phyloP scores from a whole-genome alignment of 306 rosid species.

The Fragaria vesca region DNA sequence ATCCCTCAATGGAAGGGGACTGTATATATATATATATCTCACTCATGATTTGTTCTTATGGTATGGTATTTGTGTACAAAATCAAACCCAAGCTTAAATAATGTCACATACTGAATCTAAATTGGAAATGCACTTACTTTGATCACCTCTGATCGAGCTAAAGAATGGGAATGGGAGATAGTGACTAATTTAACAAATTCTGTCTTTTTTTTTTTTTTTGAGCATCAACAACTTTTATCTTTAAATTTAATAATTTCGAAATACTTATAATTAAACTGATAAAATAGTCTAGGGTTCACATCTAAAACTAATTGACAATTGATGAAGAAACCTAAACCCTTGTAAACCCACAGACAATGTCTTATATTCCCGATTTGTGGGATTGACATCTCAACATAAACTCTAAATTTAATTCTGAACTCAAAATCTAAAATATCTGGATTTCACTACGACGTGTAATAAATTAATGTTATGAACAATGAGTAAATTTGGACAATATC shows the following conservation, averaged over 20 bases:
- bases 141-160: not conserved
- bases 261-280: too few relatives aligned
- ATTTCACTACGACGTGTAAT: not conserved
- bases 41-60: not conserved
- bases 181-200: too few relatives aligned
- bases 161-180: not conserved
- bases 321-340: rapidly evolving
- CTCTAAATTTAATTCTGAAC: not conserved
- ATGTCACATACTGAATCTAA: not conserved
- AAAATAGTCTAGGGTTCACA: too few relatives aligned
- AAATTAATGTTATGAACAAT: not conserved
- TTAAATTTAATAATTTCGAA: too few relatives aligned
- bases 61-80: slow-evolving; percentile 1
- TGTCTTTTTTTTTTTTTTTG: too few relatives aligned
- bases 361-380: too few relatives aligned
- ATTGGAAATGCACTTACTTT: not conserved
- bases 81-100: not conserved
- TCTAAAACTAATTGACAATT: too few relatives aligned
- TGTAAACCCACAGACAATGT: too few relatives aligned
- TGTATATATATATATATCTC: not conserved
- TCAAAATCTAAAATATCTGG: not conserved
- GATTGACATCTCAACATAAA: too few relatives aligned
- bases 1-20: too few relatives aligned
- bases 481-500: not conserved
- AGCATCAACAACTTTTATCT: too few relatives aligned